These are phyloP conservation scores for Apophysomyces sp. DNA, from an alignment of 371 early-diverging fungal genomes.

Conservation along the genomic window DNA sequence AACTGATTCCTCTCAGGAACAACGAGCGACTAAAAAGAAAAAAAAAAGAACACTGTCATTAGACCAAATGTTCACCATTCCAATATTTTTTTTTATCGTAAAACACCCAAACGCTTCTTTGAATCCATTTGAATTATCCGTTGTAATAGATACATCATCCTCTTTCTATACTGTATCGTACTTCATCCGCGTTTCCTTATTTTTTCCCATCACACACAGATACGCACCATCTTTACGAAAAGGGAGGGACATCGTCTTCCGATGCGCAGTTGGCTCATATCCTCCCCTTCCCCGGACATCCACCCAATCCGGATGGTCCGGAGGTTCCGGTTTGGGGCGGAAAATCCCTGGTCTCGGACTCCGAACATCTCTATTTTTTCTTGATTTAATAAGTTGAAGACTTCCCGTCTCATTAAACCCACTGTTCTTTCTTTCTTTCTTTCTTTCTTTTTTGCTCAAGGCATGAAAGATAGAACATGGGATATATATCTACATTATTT, in stretches of 20 bases:
- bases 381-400: no score
- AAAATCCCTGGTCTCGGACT: no score
- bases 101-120: no score
- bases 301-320: not conserved
- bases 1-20: slow-evolving; percentile 89
- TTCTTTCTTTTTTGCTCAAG: no score
- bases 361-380: no score
- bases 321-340: not conserved
- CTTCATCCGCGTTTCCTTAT: not conserved
- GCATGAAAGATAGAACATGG: no score
- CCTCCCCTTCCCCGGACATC: not conserved
- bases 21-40: slow-evolving; percentile 73
- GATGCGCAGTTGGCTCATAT: not conserved
- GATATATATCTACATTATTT: no score
- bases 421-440: no score
- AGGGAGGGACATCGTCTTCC: not conserved
- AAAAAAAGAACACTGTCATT: slow-evolving; percentile 1
- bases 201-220: not conserved
- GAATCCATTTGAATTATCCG: not conserved
- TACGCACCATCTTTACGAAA: slow-evolving; percentile 2
- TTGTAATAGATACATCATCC: not conserved
- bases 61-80: not conserved
- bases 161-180: not conserved
- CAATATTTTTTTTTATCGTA: not conserved
- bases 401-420: no score